Conservation (phyloP, 495 filamentous ascomycete species). For the Podospora pseudocomata region DNA sequence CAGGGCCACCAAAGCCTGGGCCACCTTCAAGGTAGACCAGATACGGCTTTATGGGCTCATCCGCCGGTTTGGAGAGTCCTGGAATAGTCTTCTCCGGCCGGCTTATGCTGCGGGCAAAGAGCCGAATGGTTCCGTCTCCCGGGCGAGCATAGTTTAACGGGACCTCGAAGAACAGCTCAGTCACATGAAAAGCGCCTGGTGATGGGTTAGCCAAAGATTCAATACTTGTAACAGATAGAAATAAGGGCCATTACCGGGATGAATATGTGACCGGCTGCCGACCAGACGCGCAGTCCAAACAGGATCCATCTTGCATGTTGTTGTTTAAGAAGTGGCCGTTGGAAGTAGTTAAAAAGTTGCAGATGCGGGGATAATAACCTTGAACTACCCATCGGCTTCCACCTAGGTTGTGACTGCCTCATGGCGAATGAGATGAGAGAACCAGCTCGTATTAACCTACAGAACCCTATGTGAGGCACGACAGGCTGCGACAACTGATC, state of each 20-base stretch:
- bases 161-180: slow-evolving; percentile 82
- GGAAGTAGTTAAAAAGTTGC: not conserved
- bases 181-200: slow-evolving; percentile 68
- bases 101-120: slow-evolving; percentile 72
- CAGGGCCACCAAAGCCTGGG: slow-evolving; percentile 68
- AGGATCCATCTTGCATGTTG: not conserved
- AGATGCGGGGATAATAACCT: not conserved
- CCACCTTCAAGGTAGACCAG: slow-evolving; percentile 68
- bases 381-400: too few relatives aligned
- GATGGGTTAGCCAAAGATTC: not conserved
- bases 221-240: not conserved
- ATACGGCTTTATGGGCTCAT: slow-evolving; percentile 40
- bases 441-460: not conserved
- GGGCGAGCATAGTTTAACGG: slow-evolving; percentile 71
- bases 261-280: not conserved
- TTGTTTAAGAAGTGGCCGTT: not conserved
- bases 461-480: not conserved
- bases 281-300: not conserved
- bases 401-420: not conserved
- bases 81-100: slow-evolving; percentile 61
- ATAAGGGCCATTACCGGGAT: not conserved
- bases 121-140: slow-evolving; percentile 54
- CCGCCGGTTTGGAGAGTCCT: slow-evolving; percentile 21
- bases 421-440: not conserved
- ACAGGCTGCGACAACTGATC: not conserved